Evolutionary conservation across 495 filamentous ascomycete species (phyloP), one percentile per base, ranked within the genome.

Genomic region (Aspergillus saccharolyticus): DNA sequence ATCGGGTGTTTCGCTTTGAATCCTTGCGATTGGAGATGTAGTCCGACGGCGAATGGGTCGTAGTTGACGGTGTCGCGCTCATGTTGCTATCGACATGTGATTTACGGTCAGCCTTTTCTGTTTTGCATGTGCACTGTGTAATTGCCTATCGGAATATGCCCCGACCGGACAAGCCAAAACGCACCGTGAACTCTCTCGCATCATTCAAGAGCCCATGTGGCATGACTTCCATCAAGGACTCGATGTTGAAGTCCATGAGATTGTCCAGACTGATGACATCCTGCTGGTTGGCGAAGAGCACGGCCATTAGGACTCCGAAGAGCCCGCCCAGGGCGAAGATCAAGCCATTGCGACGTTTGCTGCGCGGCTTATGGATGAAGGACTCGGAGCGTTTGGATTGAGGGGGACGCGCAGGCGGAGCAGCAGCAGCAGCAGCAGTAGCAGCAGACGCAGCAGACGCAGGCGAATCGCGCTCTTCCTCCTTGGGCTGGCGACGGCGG

Each of bases 21-120:
- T 4, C 94, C 94, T 71, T 96, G 86, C n/a, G 86, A 78, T 39
- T 85, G 84, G 43, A 90, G 84, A 58, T 94, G 87, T 24, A 95
- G 66, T 18, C 94, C 94, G 30, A 96, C 87, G 0, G 90, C 78
- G 65, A 98, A 98, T 9, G 93, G 88, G 78, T 98, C 95, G 67
- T 96, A 94, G 63, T 87, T 87, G 59, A 96, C 82, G 42, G 89
- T 85, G 53, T 93, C 93, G 56, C 89, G 85, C 70, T 97, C 91
- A 63, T 86, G 83, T 79, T 89, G 84, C 88, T 88, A 24, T 8
- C 15, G 7, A 10, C n/a, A 16, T 42, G 33, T 12, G n/a, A n/a
- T n/a, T n/a, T n/a, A 20, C 24, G 24, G 52, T 19, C 55, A 52
- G 21, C n/a, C n/a, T n/a, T n/a, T n/a, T n/a, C n/a, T n/a, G n/a